Evolutionary conservation across 1,284 basidiomycete genomes (phyloP), one percentile per base, ranked within the genome.

Genomic region (Marasmius oreades): DNA sequence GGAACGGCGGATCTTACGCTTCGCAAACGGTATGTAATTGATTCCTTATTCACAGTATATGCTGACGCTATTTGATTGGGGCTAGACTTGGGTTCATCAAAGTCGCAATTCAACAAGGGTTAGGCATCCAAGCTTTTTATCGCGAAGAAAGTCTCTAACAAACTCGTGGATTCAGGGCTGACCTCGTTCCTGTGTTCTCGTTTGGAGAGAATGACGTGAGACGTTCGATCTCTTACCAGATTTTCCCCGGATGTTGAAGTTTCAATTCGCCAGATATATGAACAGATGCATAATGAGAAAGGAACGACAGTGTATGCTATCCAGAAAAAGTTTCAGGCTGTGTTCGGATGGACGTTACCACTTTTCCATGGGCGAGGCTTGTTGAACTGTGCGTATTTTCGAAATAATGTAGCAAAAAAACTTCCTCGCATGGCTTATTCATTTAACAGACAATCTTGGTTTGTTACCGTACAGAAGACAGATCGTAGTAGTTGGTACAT

Each of bases 181-280:
- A 94, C 66, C 78, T 98, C 7, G 95, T 98, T 0, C 95, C 95
- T 0, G 93, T 96, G 1, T 97, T 97, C 67, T 95, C 93, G 1
- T 99, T 99, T 66, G 96, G 96, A 18, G 96, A 99, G 76, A 99
- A 99, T 70, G 96, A 99, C 69, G 93, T 94, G 60, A 65, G 88
- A 55, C 47, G 16, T 31, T 33, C 26, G 24, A 39, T 36, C 2
- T 44, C 12, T 53, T 50, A 3, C 51, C n/a, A n/a, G n/a, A n/a
- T 52, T 20, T 50, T 24, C 7, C 20, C 44, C 33, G 33, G 18
- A 36, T 55, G 26, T 60, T 24, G 47, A 33, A 18, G 45, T 34
- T 37, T 53, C 2, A 52, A 45, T 8, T 46, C 26, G 50, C 2
- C 59, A 95, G 90, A 96, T 99, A 53, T 99, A 93, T 66, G 82